Percentiles rank a stretch among this genome's conserved stretches.
Evolutionary conservation across 192 early-diverging fungal species (phyloP).

Genomic region (Cetraspora pellucida): DNA sequence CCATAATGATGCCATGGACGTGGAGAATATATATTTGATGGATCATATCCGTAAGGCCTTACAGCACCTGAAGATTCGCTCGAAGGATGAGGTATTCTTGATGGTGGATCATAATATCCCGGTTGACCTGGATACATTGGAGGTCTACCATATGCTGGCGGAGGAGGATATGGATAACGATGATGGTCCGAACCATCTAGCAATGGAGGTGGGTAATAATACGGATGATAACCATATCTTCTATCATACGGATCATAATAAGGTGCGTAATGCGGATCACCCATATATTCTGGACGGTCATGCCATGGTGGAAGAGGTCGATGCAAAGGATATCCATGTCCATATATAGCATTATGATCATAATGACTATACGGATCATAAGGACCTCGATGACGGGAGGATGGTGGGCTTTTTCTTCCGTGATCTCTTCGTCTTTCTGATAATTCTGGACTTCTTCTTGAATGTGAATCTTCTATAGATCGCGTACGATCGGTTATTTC

Average conservation of each 20-base stretch:
- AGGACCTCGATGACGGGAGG: not conserved
- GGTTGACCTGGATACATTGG: not conserved
- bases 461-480: not conserved
- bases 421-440: not conserved
- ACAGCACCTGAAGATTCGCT: not conserved
- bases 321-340: not conserved
- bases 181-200: not conserved
- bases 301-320: not conserved
- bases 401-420: not conserved
- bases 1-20: not conserved
- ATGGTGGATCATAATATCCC: not conserved
- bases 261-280: not conserved
- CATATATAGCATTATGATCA: not conserved
- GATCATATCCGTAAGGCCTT: constrained; percentile 22
- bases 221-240: not conserved
- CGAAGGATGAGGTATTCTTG: not conserved
- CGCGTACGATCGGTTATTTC: not conserved
- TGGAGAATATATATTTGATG: constrained; percentile 14
- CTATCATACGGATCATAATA: not conserved
- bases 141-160: not conserved
- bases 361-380: not conserved
- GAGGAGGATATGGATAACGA: not conserved
- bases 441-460: not conserved
- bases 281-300: not conserved
- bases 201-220: not conserved